Evolutionary conservation across 176 grass and related monocot species (phyloP).

Genomic region (Chrysopogon serrulatus): DNA sequence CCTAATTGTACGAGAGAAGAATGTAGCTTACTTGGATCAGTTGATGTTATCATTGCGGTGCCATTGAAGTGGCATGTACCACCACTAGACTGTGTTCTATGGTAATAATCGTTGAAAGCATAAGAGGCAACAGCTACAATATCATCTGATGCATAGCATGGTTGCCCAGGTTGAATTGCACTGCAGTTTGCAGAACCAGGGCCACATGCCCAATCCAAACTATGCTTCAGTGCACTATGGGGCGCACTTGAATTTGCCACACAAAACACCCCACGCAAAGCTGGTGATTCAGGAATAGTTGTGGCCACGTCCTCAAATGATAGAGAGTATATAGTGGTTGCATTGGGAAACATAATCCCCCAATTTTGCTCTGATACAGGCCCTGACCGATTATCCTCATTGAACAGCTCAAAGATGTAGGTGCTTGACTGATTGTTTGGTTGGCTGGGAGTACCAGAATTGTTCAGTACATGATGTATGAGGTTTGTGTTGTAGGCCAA

Average conservation of each 20-base stretch:
- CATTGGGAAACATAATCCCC: conserved; percentile 83
- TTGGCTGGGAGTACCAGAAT: conserved; percentile 80
- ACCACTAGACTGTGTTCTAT: conserved; percentile 82
- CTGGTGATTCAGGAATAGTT: conserved; percentile 49
- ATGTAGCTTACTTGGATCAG: conserved; percentile 81
- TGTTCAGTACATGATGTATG: conserved; percentile 79
- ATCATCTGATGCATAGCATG: conserved; percentile 80
- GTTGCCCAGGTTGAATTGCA: conserved; percentile 77
- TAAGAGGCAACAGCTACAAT: conserved; percentile 85
- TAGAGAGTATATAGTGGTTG: conserved; percentile 60
- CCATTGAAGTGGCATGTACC: conserved; percentile 93
- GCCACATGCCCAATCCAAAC: conserved; percentile 99
- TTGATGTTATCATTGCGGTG: conserved; percentile 78
- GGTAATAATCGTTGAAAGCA: conserved; percentile 97
- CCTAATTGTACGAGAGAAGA: not conserved
- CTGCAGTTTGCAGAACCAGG: conserved; percentile 94
- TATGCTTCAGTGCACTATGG: conserved; percentile 64
- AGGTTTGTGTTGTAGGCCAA: conserved; percentile 94
- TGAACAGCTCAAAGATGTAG: conserved; percentile 90
- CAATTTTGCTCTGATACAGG: conserved; percentile 76
- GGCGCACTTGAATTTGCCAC: conserved; percentile 80
- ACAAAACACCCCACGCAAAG: conserved; percentile 73
- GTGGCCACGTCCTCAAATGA: conserved; percentile 54
- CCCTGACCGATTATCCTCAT: conserved; percentile 71
- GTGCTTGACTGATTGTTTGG: conserved; percentile 68